phyloP scores from a whole-genome alignment of 1,139 yeast species.

The Hansenula sp. region DNA sequence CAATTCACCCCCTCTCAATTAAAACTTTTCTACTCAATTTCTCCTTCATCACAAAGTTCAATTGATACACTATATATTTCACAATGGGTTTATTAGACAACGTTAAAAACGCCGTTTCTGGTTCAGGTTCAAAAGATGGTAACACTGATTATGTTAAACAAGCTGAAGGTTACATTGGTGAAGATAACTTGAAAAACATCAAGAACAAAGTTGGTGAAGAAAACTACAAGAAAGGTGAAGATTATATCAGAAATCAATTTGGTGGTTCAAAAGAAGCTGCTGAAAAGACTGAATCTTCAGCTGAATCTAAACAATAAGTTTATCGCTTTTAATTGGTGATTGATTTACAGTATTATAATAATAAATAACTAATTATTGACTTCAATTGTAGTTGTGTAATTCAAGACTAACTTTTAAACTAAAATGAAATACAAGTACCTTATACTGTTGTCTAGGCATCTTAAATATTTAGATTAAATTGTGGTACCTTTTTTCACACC shows the following conservation, averaged over 20 bases:
- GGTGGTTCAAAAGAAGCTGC: not conserved
- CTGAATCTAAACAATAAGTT: not conserved
- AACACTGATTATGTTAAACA: constrained; percentile 15
- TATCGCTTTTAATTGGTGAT: no score
- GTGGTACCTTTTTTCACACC: no score
- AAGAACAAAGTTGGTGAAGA: constrained; percentile 18
- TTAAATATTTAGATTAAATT: no score
- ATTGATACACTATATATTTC: not conserved
- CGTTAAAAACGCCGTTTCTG: constrained; percentile 4
- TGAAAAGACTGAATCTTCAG: not conserved
- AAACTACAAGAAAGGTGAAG: constrained; percentile 18
- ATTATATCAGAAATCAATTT: not conserved
- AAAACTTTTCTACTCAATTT: not conserved
- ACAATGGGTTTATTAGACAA: constrained; percentile 18
- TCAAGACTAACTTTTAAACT: no score
- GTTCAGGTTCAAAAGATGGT: not conserved
- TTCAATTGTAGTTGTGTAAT: no score
- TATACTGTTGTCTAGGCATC: no score
- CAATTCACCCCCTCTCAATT: not conserved
- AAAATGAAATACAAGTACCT: no score
- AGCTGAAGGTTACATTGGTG: constrained; percentile 17
- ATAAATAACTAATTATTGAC: no score
- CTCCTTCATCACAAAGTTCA: not conserved
- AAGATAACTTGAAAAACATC: constrained; percentile 14
- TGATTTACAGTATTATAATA: no score